phyloP scores from a whole-genome alignment of 2,329 filamentous ascomycete species.

The Aspergillus neotritici region DNA sequence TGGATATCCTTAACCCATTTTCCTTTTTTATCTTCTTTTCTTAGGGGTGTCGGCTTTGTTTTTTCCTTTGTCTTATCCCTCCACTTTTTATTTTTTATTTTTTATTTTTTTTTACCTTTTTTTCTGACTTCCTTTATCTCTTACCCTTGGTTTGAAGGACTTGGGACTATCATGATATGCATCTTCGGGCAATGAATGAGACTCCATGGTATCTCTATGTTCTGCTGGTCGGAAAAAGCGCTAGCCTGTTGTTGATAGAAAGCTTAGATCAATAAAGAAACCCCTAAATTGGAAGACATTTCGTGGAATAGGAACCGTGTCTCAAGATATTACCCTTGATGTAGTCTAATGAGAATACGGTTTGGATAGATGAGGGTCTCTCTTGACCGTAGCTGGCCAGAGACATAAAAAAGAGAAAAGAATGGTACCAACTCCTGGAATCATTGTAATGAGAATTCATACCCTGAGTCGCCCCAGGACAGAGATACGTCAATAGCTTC shows the following conservation, averaged over 20 bases:
- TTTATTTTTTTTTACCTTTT: slow-evolving; percentile 10
- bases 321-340: too few species aligned
- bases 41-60: slow-evolving; percentile 13
- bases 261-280: too few species aligned
- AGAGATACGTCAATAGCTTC: slow-evolving; percentile 14
- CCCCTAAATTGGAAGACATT: too few species aligned
- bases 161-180: slow-evolving; percentile 14
- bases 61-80: background rate
- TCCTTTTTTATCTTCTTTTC: slow-evolving; percentile 12
- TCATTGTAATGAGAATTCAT: slow-evolving; percentile 34
- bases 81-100: slow-evolving; percentile 5
- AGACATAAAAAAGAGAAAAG: slow-evolving; percentile 23
- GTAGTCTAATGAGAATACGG: slow-evolving; percentile 1
- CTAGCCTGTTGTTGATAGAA: slow-evolving; percentile 25
- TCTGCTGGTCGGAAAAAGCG: slow-evolving; percentile 28
- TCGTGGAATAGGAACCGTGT: too few species aligned
- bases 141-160: slow-evolving; percentile 16
- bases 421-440: slow-evolving; percentile 37
- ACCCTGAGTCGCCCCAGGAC: slow-evolving; percentile 26
- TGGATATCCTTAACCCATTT: slow-evolving; percentile 22
- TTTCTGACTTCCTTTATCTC: slow-evolving; percentile 16
- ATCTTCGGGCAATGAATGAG: slow-evolving; percentile 11
- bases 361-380: slow-evolving; percentile 25
- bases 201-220: slow-evolving; percentile 7
- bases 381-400: slow-evolving; percentile 33